A percentile compares a stretch with the other conserved stretches of the same genome.
These are phyloP conservation scores for Scytalidium sp. DNA, from an alignment of 2,329 filamentous ascomycete genomes.

Conservation along the genomic window DNA sequence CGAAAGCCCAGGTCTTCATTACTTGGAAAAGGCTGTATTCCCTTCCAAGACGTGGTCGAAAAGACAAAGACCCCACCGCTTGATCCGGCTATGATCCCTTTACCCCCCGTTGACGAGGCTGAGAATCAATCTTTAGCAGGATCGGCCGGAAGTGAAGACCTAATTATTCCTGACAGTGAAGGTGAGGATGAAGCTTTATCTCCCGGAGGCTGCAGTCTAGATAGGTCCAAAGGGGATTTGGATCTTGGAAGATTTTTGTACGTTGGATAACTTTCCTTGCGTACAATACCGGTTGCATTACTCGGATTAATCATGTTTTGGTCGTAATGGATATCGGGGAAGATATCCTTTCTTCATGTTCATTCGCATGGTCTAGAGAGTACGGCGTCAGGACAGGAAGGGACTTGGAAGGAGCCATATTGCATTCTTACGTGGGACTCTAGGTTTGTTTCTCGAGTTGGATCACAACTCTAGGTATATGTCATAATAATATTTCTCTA, in stretches of 20 bases:
- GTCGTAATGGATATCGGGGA: too few relatives aligned
- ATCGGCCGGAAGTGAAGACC: slow-evolving; percentile 46
- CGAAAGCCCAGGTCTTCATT: slow-evolving; percentile 10
- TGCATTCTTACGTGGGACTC: too few relatives aligned
- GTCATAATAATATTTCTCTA: too few relatives aligned
- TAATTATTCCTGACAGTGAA: slow-evolving; percentile 48
- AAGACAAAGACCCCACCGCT: slow-evolving; percentile 5
- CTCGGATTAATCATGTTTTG: too few relatives aligned
- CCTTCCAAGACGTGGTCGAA: slow-evolving; percentile 22
- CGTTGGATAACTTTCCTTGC: too few relatives aligned
- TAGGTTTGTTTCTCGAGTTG: too few relatives aligned
- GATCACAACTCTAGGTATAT: too few relatives aligned
- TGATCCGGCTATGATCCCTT: slow-evolving; percentile 34
- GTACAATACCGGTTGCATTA: too few relatives aligned
- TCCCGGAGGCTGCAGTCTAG: neutral
- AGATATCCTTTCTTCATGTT: too few relatives aligned
- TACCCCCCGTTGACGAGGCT: slow-evolving; percentile 21
- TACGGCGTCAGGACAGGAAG: too few relatives aligned
- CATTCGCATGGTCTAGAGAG: too few relatives aligned
- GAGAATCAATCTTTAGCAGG: slow-evolving; percentile 17
- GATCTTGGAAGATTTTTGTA: neutral
- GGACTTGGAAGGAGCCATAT: too few relatives aligned
- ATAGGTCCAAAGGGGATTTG: neutral
- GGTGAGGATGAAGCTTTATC: slow-evolving; percentile 28
- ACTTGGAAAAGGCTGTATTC: slow-evolving; percentile 14